A percentile compares a stretch with the other conserved stretches of the same genome.
phyloP scores from a whole-genome alignment of 2,329 filamentous ascomycete genomes.

The Xylaria sp. region DNA sequence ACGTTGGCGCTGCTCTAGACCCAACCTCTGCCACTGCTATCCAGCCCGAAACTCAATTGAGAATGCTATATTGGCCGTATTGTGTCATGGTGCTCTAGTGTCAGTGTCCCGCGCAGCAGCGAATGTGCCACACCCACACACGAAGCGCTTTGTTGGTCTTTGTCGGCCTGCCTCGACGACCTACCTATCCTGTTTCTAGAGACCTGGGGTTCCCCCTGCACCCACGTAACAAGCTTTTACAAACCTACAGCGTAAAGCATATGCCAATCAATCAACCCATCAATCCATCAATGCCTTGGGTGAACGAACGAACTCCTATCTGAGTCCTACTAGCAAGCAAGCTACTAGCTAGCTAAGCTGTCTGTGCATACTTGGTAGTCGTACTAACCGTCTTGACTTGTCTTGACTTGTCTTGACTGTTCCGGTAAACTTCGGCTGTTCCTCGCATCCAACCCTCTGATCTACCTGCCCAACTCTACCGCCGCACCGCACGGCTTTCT shows the following conservation, averaged over 20 bases:
- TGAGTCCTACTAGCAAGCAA: background rate
- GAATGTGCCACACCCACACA: slow-evolving; percentile 17
- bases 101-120: slow-evolving; percentile 28
- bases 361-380: background rate
- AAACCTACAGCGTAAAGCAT: slow-evolving; percentile 26
- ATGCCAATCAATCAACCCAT: slow-evolving; percentile 28
- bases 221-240: slow-evolving; percentile 32
- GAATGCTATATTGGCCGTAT: slow-evolving; percentile 14
- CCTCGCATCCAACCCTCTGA: slow-evolving; percentile 15
- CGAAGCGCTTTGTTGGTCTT: slow-evolving; percentile 24
- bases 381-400: slow-evolving; percentile 13
- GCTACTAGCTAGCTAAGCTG: background rate
- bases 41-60: slow-evolving; percentile 32
- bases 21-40: slow-evolving; percentile 14
- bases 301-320: slow-evolving; percentile 18
- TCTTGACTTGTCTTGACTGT: slow-evolving; percentile 14
- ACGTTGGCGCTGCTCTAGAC: slow-evolving; percentile 39
- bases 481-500: too few relatives aligned
- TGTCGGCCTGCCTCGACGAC: background rate
- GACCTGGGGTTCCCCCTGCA: slow-evolving; percentile 32
- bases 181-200: slow-evolving; percentile 25
- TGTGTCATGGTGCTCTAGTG: slow-evolving; percentile 38
- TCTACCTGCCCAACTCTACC: background rate
- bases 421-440: slow-evolving; percentile 19
- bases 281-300: slow-evolving; percentile 8